These are phyloP conservation scores for Fraxinus dipetala DNA, from an alignment of 305 asterid species.

Conservation along the genomic window DNA sequence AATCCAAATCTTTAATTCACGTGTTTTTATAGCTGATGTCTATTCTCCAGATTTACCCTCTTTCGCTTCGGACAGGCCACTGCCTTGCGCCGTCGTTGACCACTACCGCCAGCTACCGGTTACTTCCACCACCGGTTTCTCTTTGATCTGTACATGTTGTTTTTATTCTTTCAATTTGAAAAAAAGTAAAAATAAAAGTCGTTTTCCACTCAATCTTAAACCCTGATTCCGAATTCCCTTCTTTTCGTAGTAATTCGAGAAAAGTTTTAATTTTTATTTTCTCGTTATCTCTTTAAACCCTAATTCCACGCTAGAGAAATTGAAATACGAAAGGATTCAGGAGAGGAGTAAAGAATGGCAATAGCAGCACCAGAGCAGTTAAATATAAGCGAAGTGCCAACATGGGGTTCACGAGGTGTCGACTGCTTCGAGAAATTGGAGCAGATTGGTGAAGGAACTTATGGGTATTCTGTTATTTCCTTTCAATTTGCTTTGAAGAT, in stretches of 20 bases:
- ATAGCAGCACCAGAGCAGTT: slow-evolving; percentile 76
- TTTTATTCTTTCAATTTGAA: not conserved
- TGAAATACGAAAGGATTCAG: not conserved
- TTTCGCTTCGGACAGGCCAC: not conserved
- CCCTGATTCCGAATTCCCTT: not conserved
- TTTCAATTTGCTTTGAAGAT: not conserved
- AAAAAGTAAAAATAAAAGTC: not conserved
- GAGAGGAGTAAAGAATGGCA: slow-evolving; percentile 41
- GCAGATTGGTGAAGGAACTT: slow-evolving; percentile 97
- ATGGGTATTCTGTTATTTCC: slow-evolving; percentile 48
- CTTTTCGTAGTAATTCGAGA: not conserved
- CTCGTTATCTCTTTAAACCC: not conserved
- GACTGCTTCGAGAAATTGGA: slow-evolving; percentile 92
- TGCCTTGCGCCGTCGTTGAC: slow-evolving; percentile 20
- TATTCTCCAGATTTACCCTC: not conserved
- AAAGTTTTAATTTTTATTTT: not conserved
- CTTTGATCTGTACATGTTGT: not conserved
- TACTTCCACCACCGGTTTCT: not conserved
- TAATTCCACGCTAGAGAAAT: not conserved
- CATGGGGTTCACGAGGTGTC: slow-evolving; percentile 86
- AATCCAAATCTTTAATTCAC: not conserved
- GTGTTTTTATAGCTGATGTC: not conserved
- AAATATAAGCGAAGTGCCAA: slow-evolving; percentile 60
- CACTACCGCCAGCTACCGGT: slow-evolving; percentile 15
- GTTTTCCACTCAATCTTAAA: not conserved